These are phyloP conservation scores for Rhizopogon vinicolor DNA, from an alignment of 768 basidiomycete species.

Conservation along the genomic window DNA sequence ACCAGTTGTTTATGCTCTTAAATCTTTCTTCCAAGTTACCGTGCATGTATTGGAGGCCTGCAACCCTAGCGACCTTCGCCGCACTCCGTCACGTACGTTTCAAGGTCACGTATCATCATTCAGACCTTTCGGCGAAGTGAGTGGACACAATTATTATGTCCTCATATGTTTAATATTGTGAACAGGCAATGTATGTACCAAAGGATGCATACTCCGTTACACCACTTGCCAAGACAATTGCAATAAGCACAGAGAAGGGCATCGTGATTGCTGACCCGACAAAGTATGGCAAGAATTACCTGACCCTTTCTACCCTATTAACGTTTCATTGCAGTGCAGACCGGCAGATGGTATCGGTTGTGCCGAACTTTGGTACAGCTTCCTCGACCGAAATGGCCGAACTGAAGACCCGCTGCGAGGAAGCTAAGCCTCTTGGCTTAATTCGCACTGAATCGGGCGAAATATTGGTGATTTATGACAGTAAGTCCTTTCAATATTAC, in stretches of 20 bases:
- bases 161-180: constrained; percentile 1
- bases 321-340: constrained; percentile 30
- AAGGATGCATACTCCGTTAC: constrained; percentile 63
- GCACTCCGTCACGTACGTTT: constrained; percentile 31
- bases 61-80: constrained; percentile 31
- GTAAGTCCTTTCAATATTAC: constrained; percentile 33
- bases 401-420: constrained; percentile 57
- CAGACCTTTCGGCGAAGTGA: background rate
- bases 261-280: constrained; percentile 64
- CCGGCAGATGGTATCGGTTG: constrained; percentile 37
- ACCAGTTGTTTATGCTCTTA: constrained; percentile 61
- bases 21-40: constrained; percentile 57
- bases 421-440: constrained; percentile 62
- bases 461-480: constrained; percentile 70
- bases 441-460: constrained; percentile 51
- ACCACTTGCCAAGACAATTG: constrained; percentile 56
- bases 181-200: constrained; percentile 64
- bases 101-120: constrained; percentile 39
- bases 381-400: constrained; percentile 35
- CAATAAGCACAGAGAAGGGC: constrained; percentile 59
- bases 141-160: background rate
- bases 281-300: constrained; percentile 41
- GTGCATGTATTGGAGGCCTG: constrained; percentile 60
- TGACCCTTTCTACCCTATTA: background rate
- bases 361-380: constrained; percentile 55